phyloP scores from a whole-genome alignment of 1,284 basidiomycete genomes.

The Moesziomyces parantarcticus region DNA sequence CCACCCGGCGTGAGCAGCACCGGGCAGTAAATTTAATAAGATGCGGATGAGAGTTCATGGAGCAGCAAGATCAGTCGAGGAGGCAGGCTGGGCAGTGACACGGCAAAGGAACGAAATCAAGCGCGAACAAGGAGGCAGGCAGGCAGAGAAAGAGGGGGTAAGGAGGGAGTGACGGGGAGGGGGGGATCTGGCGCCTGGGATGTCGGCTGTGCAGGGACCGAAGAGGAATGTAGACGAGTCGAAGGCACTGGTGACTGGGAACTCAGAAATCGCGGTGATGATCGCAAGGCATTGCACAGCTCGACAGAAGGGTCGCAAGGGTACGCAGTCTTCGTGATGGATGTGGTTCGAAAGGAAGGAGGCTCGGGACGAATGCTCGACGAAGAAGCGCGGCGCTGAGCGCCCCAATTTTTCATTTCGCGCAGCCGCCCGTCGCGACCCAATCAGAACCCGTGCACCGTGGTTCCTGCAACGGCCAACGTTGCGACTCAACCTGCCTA shows the following conservation, averaged over 20 bases:
- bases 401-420: not conserved
- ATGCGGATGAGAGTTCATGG: conserved; percentile 10
- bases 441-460: not conserved
- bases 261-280: too few species aligned
- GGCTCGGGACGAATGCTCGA: not conserved
- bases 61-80: too few species aligned
- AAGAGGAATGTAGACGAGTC: too few species aligned
- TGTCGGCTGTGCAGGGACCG: too few species aligned
- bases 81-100: not conserved
- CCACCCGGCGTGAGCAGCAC: conserved; percentile 25
- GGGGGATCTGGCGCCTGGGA: too few species aligned
- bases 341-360: not conserved
- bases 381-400: not conserved
- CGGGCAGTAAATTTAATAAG: conserved; percentile 33
- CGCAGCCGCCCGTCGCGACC: not conserved
- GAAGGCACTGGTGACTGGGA: too few species aligned
- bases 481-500: not conserved
- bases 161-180: too few species aligned
- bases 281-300: too few species aligned
- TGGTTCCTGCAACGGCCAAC: not conserved
- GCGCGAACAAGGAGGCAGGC: not conserved
- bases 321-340: not conserved
- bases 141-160: too few species aligned
- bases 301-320: not conserved
- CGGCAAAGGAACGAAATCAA: not conserved